phyloP scores from a whole-genome alignment of 2,329 filamentous ascomycete species.

The Dendryphion nanum region DNA sequence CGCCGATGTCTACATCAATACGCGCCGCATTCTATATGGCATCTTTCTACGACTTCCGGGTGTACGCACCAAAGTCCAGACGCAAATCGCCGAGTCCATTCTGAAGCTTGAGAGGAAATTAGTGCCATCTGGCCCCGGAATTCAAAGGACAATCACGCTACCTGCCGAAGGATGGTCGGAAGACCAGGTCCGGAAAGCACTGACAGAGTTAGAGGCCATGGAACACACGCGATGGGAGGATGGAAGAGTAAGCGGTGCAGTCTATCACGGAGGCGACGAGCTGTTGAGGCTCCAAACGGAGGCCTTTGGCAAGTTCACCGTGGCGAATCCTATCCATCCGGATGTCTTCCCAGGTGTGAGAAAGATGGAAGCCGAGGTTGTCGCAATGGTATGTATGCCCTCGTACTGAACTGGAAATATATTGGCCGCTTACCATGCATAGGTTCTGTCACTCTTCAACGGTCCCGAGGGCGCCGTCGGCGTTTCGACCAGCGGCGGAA shows the following conservation, averaged over 20 bases:
- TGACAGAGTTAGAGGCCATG: constrained; percentile 76
- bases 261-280: constrained; percentile 89
- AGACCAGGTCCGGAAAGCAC: constrained; percentile 76
- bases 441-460: constrained; percentile 78
- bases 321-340: constrained; percentile 94
- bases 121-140: constrained; percentile 67
- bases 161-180: constrained; percentile 81
- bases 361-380: constrained; percentile 99
- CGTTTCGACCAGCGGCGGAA: constrained; percentile 88
- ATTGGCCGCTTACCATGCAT: constrained; percentile 9
- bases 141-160: constrained; percentile 71
- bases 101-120: constrained; percentile 81
- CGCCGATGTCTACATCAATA: constrained; percentile 68
- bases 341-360: constrained; percentile 97
- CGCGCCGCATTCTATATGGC: constrained; percentile 75
- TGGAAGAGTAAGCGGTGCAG: constrained; percentile 87
- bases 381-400: constrained; percentile 72
- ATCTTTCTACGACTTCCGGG: constrained; percentile 84
- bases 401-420: too few relatives aligned
- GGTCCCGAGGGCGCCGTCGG: constrained; percentile 82
- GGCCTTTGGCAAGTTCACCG: constrained; percentile 90
- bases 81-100: constrained; percentile 77
- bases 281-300: constrained; percentile 84
- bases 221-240: constrained; percentile 97
- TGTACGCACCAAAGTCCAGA: constrained; percentile 80